These are phyloP conservation scores for Cydonia oblonga DNA, from an alignment of 331 rosid species.

Conservation along the genomic window DNA sequence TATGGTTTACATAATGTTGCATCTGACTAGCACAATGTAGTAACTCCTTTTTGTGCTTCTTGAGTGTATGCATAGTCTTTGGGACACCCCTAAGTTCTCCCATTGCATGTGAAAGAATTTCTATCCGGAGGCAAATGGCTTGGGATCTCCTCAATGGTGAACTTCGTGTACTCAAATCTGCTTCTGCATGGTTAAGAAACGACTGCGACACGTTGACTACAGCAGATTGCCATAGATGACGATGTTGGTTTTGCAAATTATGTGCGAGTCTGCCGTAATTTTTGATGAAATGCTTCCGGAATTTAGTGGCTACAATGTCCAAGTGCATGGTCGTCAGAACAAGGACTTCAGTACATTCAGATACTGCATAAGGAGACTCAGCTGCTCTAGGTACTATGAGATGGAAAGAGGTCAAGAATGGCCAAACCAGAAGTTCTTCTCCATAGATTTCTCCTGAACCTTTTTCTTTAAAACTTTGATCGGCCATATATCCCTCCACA, in stretches of 20 bases:
- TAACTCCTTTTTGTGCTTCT: background rate
- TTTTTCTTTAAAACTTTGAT: no score
- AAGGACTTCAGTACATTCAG: background rate
- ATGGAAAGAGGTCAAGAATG: background rate
- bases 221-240: background rate
- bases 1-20: background rate
- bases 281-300: background rate
- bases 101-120: background rate
- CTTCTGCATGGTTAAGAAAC: conserved; percentile 44
- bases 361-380: background rate
- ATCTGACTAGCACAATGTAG: background rate
- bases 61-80: conserved; percentile 29
- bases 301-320: background rate
- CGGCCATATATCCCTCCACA: no score
- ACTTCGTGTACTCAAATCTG: conserved; percentile 55
- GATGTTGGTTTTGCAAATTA: background rate
- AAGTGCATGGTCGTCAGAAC: accelerated
- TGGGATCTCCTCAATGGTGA: conserved; percentile 52
- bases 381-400: background rate
- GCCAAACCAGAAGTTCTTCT: background rate
- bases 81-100: background rate
- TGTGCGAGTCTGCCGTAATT: background rate
- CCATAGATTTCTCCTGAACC: background rate
- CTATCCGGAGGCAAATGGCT: conserved; percentile 43
- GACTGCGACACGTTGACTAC: conserved; percentile 31